Evolutionary conservation across 345 rosid species (phyloP).

Genomic region (Eucalyptus polybractea): DNA sequence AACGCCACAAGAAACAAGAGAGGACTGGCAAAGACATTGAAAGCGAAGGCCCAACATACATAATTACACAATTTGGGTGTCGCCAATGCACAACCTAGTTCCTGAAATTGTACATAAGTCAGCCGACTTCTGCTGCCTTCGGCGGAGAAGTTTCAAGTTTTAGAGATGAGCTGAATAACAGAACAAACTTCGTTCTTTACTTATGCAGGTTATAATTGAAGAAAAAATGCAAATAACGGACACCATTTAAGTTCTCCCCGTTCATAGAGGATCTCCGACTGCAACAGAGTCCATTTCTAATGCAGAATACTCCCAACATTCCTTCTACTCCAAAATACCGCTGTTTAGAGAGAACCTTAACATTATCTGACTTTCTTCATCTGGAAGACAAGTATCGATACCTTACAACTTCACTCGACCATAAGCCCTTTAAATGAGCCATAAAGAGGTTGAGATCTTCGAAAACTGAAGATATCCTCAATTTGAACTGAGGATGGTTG

Average conservation of each 20-base stretch:
- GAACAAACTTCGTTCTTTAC: not conserved
- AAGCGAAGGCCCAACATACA: not conserved
- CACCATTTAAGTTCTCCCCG: not conserved
- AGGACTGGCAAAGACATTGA: not conserved
- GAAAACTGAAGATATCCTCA: constrained; percentile 56
- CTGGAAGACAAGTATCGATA: too few species aligned
- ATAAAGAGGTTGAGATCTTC: constrained; percentile 65
- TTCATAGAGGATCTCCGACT: not conserved
- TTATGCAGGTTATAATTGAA: not conserved
- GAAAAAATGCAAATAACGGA: not conserved
- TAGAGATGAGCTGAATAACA: not conserved
- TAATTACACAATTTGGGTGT: not conserved
- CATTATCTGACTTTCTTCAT: too few species aligned
- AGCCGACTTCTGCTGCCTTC: not conserved
- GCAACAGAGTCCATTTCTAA: too few species aligned
- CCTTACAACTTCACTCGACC: too few species aligned
- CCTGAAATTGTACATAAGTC: not conserved
- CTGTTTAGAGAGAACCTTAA: too few species aligned
- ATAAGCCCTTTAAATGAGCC: constrained; percentile 37
- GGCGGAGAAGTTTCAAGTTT: not conserved
- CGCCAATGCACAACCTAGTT: not conserved
- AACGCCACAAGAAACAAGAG: not conserved
- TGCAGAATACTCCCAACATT: too few species aligned
- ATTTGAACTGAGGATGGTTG: constrained; percentile 22
- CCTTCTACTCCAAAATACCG: too few species aligned